Percentiles rank a stretch among this genome's conserved stretches.
Evolutionary conservation across 768 basidiomycete genomes (phyloP).

Genomic region (Nidularia pulvinata): DNA sequence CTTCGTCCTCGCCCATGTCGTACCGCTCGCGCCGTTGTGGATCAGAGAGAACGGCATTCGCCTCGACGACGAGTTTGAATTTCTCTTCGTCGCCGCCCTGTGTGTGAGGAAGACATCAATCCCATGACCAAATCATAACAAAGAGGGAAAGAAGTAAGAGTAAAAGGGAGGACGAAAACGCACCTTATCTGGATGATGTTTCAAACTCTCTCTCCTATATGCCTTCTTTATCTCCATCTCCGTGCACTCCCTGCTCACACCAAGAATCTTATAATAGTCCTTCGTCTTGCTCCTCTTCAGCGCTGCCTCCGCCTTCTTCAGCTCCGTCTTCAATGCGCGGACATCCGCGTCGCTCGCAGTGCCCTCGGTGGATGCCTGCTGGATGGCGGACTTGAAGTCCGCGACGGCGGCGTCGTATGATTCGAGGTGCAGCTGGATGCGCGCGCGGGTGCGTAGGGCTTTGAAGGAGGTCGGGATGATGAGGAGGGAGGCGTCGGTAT

Average conservation of each 20-base stretch:
- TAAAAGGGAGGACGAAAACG: slow-evolving; percentile 10
- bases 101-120: neutral
- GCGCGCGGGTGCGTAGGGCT: slow-evolving; percentile 83
- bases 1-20: slow-evolving; percentile 83
- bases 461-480: slow-evolving; percentile 76
- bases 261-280: slow-evolving; percentile 86
- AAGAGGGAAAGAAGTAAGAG: neutral
- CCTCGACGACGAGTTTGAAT: slow-evolving; percentile 90
- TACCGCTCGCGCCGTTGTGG: slow-evolving; percentile 71
- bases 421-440: slow-evolving; percentile 74
- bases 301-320: slow-evolving; percentile 80
- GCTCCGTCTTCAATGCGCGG: slow-evolving; percentile 58
- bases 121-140: neutral
- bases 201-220: slow-evolving; percentile 84
- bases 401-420: slow-evolving; percentile 68
- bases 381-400: slow-evolving; percentile 81
- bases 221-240: slow-evolving; percentile 88
- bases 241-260: slow-evolving; percentile 55
- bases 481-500: slow-evolving; percentile 66
- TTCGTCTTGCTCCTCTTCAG: slow-evolving; percentile 89
- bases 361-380: slow-evolving; percentile 67
- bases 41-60: slow-evolving; percentile 82
- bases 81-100: slow-evolving; percentile 95
- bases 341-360: slow-evolving; percentile 57
- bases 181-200: slow-evolving; percentile 87